phyloP scores from a whole-genome alignment of 2,329 filamentous ascomycete genomes.

The Colletotrichum neosansevieriae region DNA sequence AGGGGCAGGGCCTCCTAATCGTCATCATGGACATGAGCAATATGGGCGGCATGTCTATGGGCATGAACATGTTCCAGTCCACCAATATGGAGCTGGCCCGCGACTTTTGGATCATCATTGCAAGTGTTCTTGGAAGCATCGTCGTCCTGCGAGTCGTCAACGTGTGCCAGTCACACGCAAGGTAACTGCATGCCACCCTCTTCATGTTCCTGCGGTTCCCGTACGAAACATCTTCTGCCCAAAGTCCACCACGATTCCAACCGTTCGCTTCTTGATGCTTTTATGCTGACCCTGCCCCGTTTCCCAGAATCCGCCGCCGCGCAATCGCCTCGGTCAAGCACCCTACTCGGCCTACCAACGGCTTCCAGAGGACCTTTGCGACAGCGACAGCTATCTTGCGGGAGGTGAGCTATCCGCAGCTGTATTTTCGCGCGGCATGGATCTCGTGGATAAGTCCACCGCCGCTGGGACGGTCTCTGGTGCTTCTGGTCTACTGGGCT shows the following conservation, averaged over 20 bases:
- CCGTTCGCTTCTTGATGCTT: not conserved
- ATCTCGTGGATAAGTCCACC: constrained; percentile 70
- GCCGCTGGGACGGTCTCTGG: constrained; percentile 65
- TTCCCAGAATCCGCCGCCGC: not conserved
- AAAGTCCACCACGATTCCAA: too few species aligned
- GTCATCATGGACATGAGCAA: not conserved
- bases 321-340: not conserved
- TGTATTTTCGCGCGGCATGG: constrained; percentile 58
- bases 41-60: constrained; percentile 9
- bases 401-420: constrained; percentile 67
- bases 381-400: constrained; percentile 68
- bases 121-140: constrained; percentile 58
- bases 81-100: constrained; percentile 46
- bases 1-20: not conserved
- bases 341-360: constrained; percentile 4
- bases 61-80: constrained; percentile 15
- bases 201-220: not conserved
- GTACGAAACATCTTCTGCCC: too few species aligned
- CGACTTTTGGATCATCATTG: constrained; percentile 70
- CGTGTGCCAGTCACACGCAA: not conserved
- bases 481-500: constrained; percentile 69
- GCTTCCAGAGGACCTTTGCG: constrained; percentile 36
- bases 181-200: not conserved
- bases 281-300: not conserved
- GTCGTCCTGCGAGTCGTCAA: constrained; percentile 3